Conservation (phyloP, 176 grass and related monocot genomes). For the Guadua angustifolia region DNA sequence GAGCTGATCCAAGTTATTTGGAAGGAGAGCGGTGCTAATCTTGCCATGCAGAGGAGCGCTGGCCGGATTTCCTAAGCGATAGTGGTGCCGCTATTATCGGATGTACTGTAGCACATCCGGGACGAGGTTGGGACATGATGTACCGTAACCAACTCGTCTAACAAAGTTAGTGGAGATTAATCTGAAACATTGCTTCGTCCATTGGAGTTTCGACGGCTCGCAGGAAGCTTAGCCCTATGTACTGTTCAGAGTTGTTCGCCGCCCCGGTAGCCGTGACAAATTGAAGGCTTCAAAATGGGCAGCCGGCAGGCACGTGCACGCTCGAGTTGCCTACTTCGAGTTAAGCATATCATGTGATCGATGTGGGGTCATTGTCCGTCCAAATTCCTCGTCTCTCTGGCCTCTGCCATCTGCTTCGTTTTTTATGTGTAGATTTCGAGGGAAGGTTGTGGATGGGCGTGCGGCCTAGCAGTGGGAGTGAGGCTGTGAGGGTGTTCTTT, state of each 20-base stretch:
- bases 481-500: no score
- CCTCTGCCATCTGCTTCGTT: not conserved
- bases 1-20: no score
- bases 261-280: not conserved
- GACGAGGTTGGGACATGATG: no score
- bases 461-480: no score
- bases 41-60: no score
- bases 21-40: no score
- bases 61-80: no score
- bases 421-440: not conserved
- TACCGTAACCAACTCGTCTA: no score
- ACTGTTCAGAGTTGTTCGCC: not conserved
- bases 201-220: not conserved
- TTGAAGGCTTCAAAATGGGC: not conserved
- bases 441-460: no score
- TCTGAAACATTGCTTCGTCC: not conserved
- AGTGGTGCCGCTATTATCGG: no score
- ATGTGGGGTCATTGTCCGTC: not conserved
- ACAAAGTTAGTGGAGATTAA: not conserved
- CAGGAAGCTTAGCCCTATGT: not conserved
- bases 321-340: not conserved
- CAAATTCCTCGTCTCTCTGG: not conserved
- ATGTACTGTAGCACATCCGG: no score
- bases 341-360: not conserved
- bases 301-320: not conserved